These are phyloP conservation scores for Canariomyces notabilis DNA, from an alignment of 2,329 filamentous ascomycete genomes.

Conservation along the genomic window DNA sequence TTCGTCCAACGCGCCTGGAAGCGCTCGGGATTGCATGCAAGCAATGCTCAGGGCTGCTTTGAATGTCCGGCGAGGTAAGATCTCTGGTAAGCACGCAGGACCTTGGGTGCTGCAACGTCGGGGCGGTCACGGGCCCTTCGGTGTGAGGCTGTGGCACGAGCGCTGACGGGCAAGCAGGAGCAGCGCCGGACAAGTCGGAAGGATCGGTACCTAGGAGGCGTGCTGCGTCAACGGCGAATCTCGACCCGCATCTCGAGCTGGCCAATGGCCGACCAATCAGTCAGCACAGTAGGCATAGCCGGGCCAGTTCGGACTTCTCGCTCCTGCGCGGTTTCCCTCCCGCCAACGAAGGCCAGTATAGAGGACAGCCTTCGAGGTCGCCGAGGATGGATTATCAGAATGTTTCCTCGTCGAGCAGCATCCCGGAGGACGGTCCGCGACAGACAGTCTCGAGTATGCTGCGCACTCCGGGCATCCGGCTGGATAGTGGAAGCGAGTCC, in stretches of 20 bases:
- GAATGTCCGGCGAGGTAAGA: slow-evolving; percentile 61
- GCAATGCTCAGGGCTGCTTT: slow-evolving; percentile 70
- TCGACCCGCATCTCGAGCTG: slow-evolving; percentile 50
- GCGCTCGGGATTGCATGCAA: slow-evolving; percentile 69
- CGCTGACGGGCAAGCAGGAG: slow-evolving; percentile 22
- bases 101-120: slow-evolving; percentile 1
- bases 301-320: slow-evolving; percentile 67
- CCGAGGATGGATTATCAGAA: slow-evolving; percentile 44
- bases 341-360: slow-evolving; percentile 39
- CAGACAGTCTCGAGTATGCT: slow-evolving; percentile 46
- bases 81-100: neutral
- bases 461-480: slow-evolving; percentile 47
- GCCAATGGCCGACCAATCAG: slow-evolving; percentile 49
- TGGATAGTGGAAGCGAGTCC: slow-evolving; percentile 46
- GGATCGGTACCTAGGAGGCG: slow-evolving; percentile 45
- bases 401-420: slow-evolving; percentile 28
- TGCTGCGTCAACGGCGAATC: slow-evolving; percentile 57
- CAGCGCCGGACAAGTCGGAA: slow-evolving; percentile 38
- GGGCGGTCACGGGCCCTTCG: neutral
- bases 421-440: slow-evolving; percentile 42
- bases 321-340: slow-evolving; percentile 50
- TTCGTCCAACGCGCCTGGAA: slow-evolving; percentile 64
- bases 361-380: slow-evolving; percentile 41
- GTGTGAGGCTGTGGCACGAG: slow-evolving; percentile 5
- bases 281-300: slow-evolving; percentile 61